These are phyloP conservation scores for Fomes fomentarius DNA, from an alignment of 1,284 basidiomycete genomes.

Conservation along the genomic window DNA sequence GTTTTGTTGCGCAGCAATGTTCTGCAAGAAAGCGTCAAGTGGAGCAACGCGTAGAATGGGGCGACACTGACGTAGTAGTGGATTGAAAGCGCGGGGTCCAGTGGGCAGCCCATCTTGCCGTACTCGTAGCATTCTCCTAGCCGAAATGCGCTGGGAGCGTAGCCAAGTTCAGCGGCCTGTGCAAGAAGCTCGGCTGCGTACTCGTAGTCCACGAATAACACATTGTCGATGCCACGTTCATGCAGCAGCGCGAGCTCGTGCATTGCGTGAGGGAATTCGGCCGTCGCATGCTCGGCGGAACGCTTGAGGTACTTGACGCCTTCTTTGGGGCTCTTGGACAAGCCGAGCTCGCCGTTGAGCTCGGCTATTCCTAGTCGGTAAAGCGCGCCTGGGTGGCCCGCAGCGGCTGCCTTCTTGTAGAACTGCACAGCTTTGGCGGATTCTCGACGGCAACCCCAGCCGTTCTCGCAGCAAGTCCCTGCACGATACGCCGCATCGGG, in stretches of 20 bases:
- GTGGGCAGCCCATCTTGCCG: constrained; percentile 98
- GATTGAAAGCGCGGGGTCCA: constrained; percentile 95
- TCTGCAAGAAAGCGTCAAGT: constrained; percentile 50
- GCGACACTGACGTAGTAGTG: constrained; percentile 89
- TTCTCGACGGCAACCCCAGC: constrained; percentile 96
- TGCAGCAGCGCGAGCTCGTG: constrained; percentile 96
- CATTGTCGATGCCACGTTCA: constrained; percentile 95
- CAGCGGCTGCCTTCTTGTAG: constrained; percentile 92
- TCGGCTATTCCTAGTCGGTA: constrained; percentile 96
- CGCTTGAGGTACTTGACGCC: constrained; percentile 99
- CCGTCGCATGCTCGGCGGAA: constrained; percentile 91
- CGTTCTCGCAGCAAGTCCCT: constrained; percentile 98
- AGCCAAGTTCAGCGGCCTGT: constrained; percentile 93
- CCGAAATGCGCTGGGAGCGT: constrained; percentile 95
- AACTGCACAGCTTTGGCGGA: constrained; percentile 91
- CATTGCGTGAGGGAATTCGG: constrained; percentile 95
- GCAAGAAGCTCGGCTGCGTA: constrained; percentile 95
- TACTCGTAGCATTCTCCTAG: constrained; percentile 99
- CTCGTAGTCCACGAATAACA: constrained; percentile 95
- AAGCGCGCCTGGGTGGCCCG: constrained; percentile 93
- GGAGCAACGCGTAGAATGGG: constrained; percentile 4
- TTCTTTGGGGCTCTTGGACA: constrained; percentile 88
- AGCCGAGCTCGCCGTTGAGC: constrained; percentile 92
- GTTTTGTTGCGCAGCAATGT: constrained; percentile 96
- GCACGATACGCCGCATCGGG: constrained; percentile 95